Evolutionary conservation across 2,329 filamentous ascomycete species (phyloP).

Genomic region (Ascochyta viciae-villosae): DNA sequence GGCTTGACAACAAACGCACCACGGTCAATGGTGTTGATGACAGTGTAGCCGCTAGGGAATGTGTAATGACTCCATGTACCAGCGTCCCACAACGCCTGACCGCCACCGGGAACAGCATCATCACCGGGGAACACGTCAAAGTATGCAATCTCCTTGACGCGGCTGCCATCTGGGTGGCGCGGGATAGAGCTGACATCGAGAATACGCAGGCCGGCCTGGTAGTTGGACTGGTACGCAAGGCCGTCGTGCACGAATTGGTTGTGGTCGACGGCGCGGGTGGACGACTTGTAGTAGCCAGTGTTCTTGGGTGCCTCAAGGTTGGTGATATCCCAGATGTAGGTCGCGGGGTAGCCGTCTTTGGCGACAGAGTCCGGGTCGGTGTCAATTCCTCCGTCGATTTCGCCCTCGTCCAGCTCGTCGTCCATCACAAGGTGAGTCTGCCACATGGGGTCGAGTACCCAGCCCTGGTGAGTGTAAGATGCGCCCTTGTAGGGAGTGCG

Average conservation of each 20-base stretch:
- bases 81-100: conserved; percentile 49
- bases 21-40: conserved; percentile 59
- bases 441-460: conserved; percentile 55
- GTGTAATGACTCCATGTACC: conserved; percentile 54
- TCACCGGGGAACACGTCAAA: conserved; percentile 54
- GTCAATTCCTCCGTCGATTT: conserved; percentile 29
- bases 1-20: conserved; percentile 48
- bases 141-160: conserved; percentile 52
- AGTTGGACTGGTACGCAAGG: conserved; percentile 53
- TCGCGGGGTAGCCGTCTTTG: conserved; percentile 45
- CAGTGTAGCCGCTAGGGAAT: conserved; percentile 51
- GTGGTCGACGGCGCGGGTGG: conserved; percentile 51
- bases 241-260: conserved; percentile 56
- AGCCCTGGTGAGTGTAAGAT: conserved; percentile 66
- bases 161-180: conserved; percentile 44
- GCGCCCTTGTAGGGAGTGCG: conserved; percentile 62
- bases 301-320: conserved; percentile 47
- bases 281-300: conserved; percentile 53
- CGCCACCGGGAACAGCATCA: conserved; percentile 43
- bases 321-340: conserved; percentile 49
- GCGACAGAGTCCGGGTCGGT: conserved; percentile 36
- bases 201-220: conserved; percentile 53
- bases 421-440: conserved; percentile 48
- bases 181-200: conserved; percentile 52
- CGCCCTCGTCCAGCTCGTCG: conserved; percentile 49